Conservation (phyloP, 352 stramenopile genomes). For the Globisporangium middletonii region DNA sequence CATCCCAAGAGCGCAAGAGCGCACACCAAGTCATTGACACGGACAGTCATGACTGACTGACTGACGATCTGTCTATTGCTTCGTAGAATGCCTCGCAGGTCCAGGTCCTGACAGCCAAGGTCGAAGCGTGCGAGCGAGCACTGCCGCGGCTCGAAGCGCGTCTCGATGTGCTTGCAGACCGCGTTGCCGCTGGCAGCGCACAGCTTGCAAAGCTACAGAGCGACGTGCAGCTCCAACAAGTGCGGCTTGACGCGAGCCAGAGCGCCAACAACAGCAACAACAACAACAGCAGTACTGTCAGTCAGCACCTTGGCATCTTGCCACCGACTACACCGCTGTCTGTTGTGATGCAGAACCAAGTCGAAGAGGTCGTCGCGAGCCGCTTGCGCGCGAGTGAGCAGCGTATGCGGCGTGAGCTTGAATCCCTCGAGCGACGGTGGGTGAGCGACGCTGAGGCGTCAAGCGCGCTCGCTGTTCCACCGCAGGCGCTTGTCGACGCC, state of each 20-base stretch:
- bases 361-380: slow-evolving; percentile 35
- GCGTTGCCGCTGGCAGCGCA: slow-evolving; percentile 27
- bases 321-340: slow-evolving; percentile 23
- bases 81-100: slow-evolving; percentile 36
- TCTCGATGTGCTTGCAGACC: slow-evolving; percentile 52
- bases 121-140: slow-evolving; percentile 54
- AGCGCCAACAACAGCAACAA: slow-evolving; percentile 3
- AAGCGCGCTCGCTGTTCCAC: slow-evolving; percentile 7
- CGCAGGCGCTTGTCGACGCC: slow-evolving; percentile 43
- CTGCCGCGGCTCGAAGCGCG: slow-evolving; percentile 54
- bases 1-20: too few relatives aligned
- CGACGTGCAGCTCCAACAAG: slow-evolving; percentile 18
- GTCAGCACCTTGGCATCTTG: slow-evolving; percentile 5
- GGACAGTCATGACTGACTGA: too few relatives aligned
- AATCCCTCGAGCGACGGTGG: slow-evolving; percentile 16
- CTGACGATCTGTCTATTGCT: not conserved
- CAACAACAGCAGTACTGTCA: slow-evolving; percentile 1
- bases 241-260: slow-evolving; percentile 20
- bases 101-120: slow-evolving; percentile 47
- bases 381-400: slow-evolving; percentile 30
- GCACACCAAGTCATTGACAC: too few relatives aligned
- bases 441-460: slow-evolving; percentile 4
- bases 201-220: slow-evolving; percentile 11
- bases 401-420: slow-evolving; percentile 23
- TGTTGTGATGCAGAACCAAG: slow-evolving; percentile 40